These are phyloP conservation scores for Fusarium gaditjirri DNA, from an alignment of 2,329 filamentous ascomycete genomes.

Conservation along the genomic window DNA sequence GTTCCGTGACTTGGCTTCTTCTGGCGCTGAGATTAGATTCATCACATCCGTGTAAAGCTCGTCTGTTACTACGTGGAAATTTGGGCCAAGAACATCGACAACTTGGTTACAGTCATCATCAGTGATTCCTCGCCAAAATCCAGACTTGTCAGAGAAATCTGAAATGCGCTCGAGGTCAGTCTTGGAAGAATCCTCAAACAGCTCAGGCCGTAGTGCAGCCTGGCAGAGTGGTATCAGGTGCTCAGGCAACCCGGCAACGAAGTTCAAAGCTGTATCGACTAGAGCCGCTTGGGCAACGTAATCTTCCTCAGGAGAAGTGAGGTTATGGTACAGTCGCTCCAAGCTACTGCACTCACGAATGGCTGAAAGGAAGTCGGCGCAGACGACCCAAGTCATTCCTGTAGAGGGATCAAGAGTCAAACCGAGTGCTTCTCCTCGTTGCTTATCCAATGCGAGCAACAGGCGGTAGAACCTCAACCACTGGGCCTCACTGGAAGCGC, in stretches of 20 bases:
- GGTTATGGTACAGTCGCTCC: conserved; percentile 80
- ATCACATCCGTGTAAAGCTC: conserved; percentile 64
- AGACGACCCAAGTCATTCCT: conserved; percentile 84
- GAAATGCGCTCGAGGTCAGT: conserved; percentile 80
- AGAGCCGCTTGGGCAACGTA: conserved; percentile 68
- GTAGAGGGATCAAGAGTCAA: conserved; percentile 77
- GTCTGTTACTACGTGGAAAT: conserved; percentile 67
- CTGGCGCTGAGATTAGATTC: conserved; percentile 57
- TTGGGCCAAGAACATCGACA: conserved; percentile 73
- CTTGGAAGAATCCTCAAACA: conserved; percentile 77
- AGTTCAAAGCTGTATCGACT: conserved; percentile 74
- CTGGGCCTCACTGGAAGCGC: conserved; percentile 78
- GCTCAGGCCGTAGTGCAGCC: conserved; percentile 74
- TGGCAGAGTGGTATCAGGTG: conserved; percentile 75
- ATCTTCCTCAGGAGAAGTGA: conserved; percentile 61
- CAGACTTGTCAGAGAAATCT: conserved; percentile 80
- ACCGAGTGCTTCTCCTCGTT: conserved; percentile 83
- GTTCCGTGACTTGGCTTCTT: conserved; percentile 59
- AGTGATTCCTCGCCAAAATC: conserved; percentile 80
- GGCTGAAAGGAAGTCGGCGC: conserved; percentile 82
- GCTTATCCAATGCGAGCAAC: conserved; percentile 85
- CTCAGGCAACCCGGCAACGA: conserved; percentile 76
- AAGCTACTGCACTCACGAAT: conserved; percentile 82
- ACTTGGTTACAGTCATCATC: conserved; percentile 82
- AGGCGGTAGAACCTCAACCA: conserved; percentile 93